A percentile compares a stretch with the other conserved stretches of the same genome.
These are phyloP conservation scores for Miscanthus lutarioriparius DNA, from an alignment of 176 grass and related monocot species.

Conservation along the genomic window DNA sequence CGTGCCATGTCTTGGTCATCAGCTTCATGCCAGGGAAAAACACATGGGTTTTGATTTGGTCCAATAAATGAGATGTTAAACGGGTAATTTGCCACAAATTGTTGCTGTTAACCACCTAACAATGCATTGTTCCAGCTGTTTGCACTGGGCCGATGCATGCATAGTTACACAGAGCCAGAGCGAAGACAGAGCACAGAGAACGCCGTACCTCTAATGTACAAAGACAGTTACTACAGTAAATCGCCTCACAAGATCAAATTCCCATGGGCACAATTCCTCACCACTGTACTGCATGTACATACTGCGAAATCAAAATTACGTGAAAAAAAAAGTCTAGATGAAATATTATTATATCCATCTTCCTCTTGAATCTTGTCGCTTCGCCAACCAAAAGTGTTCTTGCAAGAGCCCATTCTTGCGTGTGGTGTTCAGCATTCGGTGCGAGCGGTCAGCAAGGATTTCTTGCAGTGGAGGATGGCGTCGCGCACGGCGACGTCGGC, in stretches of 20 bases:
- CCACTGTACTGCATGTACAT: slow-evolving; percentile 34
- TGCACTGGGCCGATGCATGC: neutral
- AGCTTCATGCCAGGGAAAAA: neutral
- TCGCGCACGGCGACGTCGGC: slow-evolving; percentile 76
- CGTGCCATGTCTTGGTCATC: neutral
- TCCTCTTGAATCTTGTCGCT: slow-evolving; percentile 2
- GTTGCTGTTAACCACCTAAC: slow-evolving; percentile 13
- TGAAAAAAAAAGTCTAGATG: neutral
- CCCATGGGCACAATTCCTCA: slow-evolving; percentile 36
- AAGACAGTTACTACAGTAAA: neutral
- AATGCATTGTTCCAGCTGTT: neutral
- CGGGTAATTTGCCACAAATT: neutral
- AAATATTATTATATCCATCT: neutral
- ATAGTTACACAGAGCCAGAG: neutral
- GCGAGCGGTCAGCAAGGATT: slow-evolving; percentile 38
- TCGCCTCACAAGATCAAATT: slow-evolving; percentile 46
- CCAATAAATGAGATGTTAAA: neutral
- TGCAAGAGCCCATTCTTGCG: slow-evolving; percentile 18
- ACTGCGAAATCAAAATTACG: slow-evolving; percentile 16
- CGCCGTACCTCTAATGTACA: neutral
- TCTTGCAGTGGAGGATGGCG: slow-evolving; percentile 96
- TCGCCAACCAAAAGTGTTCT: neutral
- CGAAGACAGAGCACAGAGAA: neutral
- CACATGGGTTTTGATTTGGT: neutral
- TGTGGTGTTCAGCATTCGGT: slow-evolving; percentile 2